Conservation (phyloP, 2,329 filamentous ascomycete genomes). For the Claviceps arundinis region DNA sequence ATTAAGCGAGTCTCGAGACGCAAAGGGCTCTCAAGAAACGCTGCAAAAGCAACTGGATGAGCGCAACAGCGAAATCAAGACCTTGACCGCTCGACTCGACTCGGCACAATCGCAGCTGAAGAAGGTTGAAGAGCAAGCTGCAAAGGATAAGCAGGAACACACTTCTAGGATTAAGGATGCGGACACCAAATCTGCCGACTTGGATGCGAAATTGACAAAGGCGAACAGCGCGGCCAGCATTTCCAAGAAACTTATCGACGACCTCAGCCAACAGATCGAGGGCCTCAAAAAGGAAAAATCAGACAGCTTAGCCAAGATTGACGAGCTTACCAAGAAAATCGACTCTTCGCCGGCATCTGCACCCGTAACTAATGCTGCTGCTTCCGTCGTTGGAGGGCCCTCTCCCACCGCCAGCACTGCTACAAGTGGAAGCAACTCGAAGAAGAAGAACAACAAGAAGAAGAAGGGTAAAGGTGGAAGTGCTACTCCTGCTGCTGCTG, state of each 20-base stretch:
- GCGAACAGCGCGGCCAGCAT: slow-evolving; percentile 24
- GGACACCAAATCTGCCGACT: slow-evolving; percentile 21
- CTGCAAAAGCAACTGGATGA: slow-evolving; percentile 37
- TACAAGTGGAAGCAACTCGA: slow-evolving; percentile 13
- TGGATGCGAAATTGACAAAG: slow-evolving; percentile 29
- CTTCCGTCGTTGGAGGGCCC: slow-evolving; percentile 11
- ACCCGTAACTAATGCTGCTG: slow-evolving; percentile 9
- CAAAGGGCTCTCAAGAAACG: slow-evolving; percentile 26
- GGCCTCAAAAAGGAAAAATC: slow-evolving; percentile 20
- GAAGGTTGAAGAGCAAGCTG: slow-evolving; percentile 26
- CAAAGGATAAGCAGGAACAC: slow-evolving; percentile 18
- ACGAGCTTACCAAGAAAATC: slow-evolving; percentile 31
- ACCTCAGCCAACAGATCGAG: slow-evolving; percentile 24
- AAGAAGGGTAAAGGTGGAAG: slow-evolving; percentile 66
- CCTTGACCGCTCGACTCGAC: slow-evolving; percentile 35
- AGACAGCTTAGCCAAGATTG: slow-evolving; percentile 19
- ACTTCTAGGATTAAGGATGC: slow-evolving; percentile 23
- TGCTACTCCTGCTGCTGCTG: not conserved
- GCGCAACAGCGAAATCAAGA: slow-evolving; percentile 33
- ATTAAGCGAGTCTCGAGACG: slow-evolving; percentile 35
- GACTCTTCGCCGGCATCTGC: slow-evolving; percentile 15
- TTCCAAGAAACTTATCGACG: slow-evolving; percentile 28
- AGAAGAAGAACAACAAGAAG: slow-evolving; percentile 73
- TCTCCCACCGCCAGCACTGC: slow-evolving; percentile 11
- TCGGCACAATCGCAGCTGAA: slow-evolving; percentile 31